A percentile compares a stretch with the other conserved stretches of the same genome.
Evolutionary conservation across 768 basidiomycete genomes (phyloP).

Genomic region (Psilocybe cyanescens): DNA sequence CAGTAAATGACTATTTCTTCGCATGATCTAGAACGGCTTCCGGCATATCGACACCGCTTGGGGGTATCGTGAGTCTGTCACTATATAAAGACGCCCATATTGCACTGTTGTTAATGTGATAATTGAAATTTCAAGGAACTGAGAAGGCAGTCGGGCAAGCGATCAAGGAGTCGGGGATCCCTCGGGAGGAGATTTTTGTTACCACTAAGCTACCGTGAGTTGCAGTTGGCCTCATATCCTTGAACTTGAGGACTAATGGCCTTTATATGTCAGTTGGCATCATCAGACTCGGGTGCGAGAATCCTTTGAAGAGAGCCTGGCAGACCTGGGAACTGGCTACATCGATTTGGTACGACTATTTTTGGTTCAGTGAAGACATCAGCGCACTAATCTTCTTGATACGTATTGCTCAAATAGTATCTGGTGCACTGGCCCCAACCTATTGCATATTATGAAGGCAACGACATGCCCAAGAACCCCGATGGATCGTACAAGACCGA

Average conservation of each 20-base stretch:
- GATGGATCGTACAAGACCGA: slow-evolving; percentile 38
- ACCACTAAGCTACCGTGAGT: slow-evolving; percentile 52
- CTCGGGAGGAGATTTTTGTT: slow-evolving; percentile 51
- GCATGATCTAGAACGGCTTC: slow-evolving; percentile 36
- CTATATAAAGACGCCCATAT: neutral
- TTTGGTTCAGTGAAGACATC: neutral
- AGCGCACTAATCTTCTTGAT: neutral
- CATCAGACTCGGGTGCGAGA: slow-evolving; percentile 40
- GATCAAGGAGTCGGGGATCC: slow-evolving; percentile 49
- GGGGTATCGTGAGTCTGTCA: slow-evolving; percentile 24
- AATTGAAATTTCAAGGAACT: slow-evolving; percentile 24
- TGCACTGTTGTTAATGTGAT: neutral
- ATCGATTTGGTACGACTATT: slow-evolving; percentile 46
- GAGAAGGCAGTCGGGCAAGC: slow-evolving; percentile 47
- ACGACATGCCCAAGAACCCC: slow-evolving; percentile 27
- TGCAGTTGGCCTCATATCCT: neutral
- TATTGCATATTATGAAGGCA: slow-evolving; percentile 27
- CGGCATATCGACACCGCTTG: slow-evolving; percentile 46
- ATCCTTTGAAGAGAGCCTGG: slow-evolving; percentile 45
- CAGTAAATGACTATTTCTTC: too few species aligned
- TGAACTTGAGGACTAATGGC: neutral
- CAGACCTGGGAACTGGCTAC: slow-evolving; percentile 45
- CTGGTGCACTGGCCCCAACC: slow-evolving; percentile 56
- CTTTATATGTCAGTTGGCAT: slow-evolving; percentile 31
- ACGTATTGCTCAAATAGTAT: slow-evolving; percentile 33